phyloP scores from a whole-genome alignment of 345 rosid species.

The Corymbia maculata region DNA sequence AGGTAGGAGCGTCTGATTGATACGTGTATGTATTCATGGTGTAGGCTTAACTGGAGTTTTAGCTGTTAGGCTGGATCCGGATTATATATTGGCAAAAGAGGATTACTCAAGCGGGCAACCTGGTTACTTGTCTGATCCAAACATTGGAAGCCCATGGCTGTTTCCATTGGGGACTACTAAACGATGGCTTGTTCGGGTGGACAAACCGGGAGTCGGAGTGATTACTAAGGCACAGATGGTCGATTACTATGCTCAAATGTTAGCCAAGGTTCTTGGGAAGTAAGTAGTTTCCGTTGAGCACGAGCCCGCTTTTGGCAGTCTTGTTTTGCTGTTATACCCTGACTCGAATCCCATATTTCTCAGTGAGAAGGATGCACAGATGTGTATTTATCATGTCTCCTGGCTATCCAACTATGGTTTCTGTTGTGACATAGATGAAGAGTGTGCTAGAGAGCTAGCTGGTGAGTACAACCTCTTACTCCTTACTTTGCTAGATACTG shows the following conservation, averaged over 20 bases:
- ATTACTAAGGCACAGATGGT: slow-evolving; percentile 95
- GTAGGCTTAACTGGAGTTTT: slow-evolving; percentile 70
- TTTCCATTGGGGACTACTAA: slow-evolving; percentile 53
- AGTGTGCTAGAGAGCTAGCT: slow-evolving; percentile 56
- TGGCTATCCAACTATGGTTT: slow-evolving; percentile 75
- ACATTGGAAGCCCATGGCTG: slow-evolving; percentile 21
- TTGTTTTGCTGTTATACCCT: not conserved
- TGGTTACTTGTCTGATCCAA: not conserved
- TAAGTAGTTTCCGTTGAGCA: slow-evolving; percentile 14
- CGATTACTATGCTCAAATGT: slow-evolving; percentile 59
- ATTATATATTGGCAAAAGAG: slow-evolving; percentile 32
- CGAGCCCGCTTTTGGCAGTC: not conserved
- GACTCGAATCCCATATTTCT: not conserved
- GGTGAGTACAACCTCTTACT: slow-evolving; percentile 24
- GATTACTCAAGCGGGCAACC: slow-evolving; percentile 15
- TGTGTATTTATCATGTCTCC: slow-evolving; percentile 84
- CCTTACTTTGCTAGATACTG: not conserved
- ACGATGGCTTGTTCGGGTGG: slow-evolving; percentile 67
- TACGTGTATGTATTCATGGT: not conserved
- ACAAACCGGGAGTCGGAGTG: slow-evolving; percentile 64
- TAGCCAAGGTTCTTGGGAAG: slow-evolving; percentile 72
- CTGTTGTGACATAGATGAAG: slow-evolving; percentile 79
- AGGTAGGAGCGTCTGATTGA: not conserved
- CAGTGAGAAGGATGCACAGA: slow-evolving; percentile 88
- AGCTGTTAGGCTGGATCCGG: slow-evolving; percentile 52